Base-by-base conservation (phyloP, 2,329 filamentous ascomycete genomes). In the Herpotrichia juniperi region DNA sequence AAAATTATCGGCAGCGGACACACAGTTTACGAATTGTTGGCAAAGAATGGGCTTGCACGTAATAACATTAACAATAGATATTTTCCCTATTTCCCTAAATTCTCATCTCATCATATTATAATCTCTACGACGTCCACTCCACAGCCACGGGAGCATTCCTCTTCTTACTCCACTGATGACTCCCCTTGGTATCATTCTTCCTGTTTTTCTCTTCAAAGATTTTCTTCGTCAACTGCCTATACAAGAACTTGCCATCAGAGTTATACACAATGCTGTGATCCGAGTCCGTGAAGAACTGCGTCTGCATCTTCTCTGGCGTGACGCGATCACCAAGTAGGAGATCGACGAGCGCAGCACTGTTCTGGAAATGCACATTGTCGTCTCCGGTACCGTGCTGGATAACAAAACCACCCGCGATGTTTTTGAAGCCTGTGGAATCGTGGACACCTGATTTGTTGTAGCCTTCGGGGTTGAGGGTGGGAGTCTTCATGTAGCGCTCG, bases 341-440 rank as follows among this genome's bases (percentile, higher is more conserved):
- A 59, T 90, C 86, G 0, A 85, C 73, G 28, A 90, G 68, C 1
- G 81, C 84, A 0, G 86, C 86, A 0, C 81, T 63, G 55, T 90
- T 84, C 72, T 89, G 86, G 66, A 87, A 89, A 63, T 90, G 87
- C 12, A 89, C 87, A 46, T 90, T 90, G 60, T 89, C 87, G 56
- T 90, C 87, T 0, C 85, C 86, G 0, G 84, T 83, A 0, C 87
- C 87, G 62, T 90, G 87, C 54, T 86, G 80, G 37, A 90, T 77
- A 4, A 85, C 74, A 55, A 88, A 83, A 2, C 81, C 79, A 3
- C 87, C 87, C 0, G 76, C 75, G 8, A 87, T 78, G 46, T 81
- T 81, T 73, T 83, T 83, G 77, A 90, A 90, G 0, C 87, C 87
- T 0, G 76, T 75, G 0, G 78, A 69, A 3, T 83, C 77, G 51